Evolutionary conservation across 305 asterid species (phyloP), one percentile per base, ranked within the genome.

Genomic region (Fraxinus platypoda): DNA sequence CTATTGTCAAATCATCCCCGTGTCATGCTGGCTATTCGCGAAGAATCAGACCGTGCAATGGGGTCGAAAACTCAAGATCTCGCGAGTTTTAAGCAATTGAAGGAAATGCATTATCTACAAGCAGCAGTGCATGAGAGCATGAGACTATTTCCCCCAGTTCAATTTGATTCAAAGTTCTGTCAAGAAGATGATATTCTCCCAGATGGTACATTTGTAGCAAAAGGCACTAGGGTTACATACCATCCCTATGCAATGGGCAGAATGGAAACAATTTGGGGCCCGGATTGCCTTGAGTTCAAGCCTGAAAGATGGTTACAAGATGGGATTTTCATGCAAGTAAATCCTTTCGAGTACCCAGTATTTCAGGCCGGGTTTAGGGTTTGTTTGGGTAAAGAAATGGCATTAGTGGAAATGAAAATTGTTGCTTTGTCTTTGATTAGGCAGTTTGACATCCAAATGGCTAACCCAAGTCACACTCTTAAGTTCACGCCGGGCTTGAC

Each of bases 231-330:
- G 85, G 94, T 94, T 4, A 92, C 95, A 0, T 94, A 90, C 80
- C 95, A 91, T 33, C 98, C 93, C 1, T 94, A 94, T 25, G 97
- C 94, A 15, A 94, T 92, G 97, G 98, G 97, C 70, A 83, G 94
- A 30, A 89, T 92, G 91, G 94, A 92, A 86, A 43, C 81, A 15
- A 76, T 94, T 0, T 94, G 98, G 98, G 97, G 97, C 0, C 62
- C 33, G 8, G 89, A 90, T 26, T 88, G 89, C 25, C 70, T 33
- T 0, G 93, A 91, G 26, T 94, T 89, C 83, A 87, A 81, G 34
- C 98, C 97, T 2, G 86, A 87, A 38, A 87, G 97, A 54, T 94
- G 98, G 98, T 38, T 94, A 49, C 66, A 83, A 4, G 28, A 82
- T 0, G 90, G 97, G 23, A 78, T 84, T 35, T 89, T 90, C 70